Evolutionary conservation across 2,329 filamentous ascomycete genomes (phyloP).

Genomic region (Amauroascus niger): DNA sequence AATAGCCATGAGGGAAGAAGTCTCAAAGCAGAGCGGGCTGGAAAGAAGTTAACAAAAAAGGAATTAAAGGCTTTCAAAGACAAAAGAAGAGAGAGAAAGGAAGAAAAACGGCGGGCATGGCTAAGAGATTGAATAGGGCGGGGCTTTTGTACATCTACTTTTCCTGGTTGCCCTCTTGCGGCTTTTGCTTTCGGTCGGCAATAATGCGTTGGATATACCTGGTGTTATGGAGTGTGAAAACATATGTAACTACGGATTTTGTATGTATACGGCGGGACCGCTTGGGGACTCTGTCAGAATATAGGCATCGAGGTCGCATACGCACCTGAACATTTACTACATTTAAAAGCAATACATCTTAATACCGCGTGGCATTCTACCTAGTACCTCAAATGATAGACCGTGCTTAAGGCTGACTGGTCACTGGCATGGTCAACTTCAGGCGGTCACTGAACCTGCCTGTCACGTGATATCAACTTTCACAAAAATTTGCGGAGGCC

Average conservation of each 20-base stretch:
- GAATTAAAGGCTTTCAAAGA: constrained; percentile 88
- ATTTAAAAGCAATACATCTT: background rate
- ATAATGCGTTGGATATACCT: constrained; percentile 3
- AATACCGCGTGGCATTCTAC: no score
- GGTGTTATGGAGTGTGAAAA: constrained; percentile 9
- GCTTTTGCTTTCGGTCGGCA: background rate
- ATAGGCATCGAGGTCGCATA: background rate
- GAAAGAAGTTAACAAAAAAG: constrained; percentile 72
- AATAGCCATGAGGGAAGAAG: constrained; percentile 85
- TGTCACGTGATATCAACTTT: background rate
- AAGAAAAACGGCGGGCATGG: constrained; percentile 90
- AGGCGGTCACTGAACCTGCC: background rate
- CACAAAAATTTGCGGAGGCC: background rate
- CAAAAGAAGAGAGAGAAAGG: constrained; percentile 79
- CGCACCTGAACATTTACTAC: background rate
- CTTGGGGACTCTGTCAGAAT: background rate
- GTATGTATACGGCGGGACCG: background rate
- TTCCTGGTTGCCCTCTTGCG: background rate
- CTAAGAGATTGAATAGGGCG: constrained; percentile 58
- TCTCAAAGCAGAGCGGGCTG: constrained; percentile 78
- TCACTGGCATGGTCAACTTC: no score
- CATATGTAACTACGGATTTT: background rate
- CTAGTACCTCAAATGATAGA: background rate
- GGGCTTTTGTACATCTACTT: background rate
- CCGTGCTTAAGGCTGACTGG: no score